Conservation (phyloP, 106 monocot genomes). For the Agapanthus africanus region DNA sequence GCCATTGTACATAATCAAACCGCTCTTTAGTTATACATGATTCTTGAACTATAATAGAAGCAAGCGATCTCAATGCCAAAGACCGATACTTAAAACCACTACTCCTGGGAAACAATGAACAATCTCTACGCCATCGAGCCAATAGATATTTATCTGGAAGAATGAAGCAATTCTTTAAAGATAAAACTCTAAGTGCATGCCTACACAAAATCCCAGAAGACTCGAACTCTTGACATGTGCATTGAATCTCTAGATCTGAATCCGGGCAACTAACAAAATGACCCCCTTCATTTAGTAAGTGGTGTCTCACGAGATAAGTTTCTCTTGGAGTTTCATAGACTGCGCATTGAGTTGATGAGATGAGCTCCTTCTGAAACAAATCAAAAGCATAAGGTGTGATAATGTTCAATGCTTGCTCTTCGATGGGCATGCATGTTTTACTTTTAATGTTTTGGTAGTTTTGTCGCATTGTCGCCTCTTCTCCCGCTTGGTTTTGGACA, state of each 20-base stretch:
- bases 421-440: conserved; percentile 73
- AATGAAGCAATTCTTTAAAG: conserved; percentile 59
- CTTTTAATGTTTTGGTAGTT: conserved; percentile 58
- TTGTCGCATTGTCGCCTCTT: conserved; percentile 62
- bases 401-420: conserved; percentile 58
- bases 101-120: conserved; percentile 57
- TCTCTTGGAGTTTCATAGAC: conserved; percentile 44
- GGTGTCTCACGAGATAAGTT: conserved; percentile 50
- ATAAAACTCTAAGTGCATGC: conserved; percentile 54
- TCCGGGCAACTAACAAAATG: conserved; percentile 33
- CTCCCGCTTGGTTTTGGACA: conserved; percentile 55
- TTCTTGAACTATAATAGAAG: conserved; percentile 67
- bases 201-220: conserved; percentile 62
- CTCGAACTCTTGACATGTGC: conserved; percentile 72
- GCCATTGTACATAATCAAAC: conserved; percentile 57
- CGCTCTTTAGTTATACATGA: conserved; percentile 61
- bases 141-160: conserved; percentile 66
- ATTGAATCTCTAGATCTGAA: conserved; percentile 43
- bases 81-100: conserved; percentile 58
- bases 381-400: conserved; percentile 63
- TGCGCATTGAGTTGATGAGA: conserved; percentile 56
- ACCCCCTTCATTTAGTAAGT: conserved; percentile 36
- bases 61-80: conserved; percentile 50
- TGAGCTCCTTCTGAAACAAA: conserved; percentile 59
- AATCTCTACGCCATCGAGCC: conserved; percentile 59